Base-by-base conservation (phyloP, 2,329 filamentous ascomycete species). In the Cercospora janseana region DNA sequence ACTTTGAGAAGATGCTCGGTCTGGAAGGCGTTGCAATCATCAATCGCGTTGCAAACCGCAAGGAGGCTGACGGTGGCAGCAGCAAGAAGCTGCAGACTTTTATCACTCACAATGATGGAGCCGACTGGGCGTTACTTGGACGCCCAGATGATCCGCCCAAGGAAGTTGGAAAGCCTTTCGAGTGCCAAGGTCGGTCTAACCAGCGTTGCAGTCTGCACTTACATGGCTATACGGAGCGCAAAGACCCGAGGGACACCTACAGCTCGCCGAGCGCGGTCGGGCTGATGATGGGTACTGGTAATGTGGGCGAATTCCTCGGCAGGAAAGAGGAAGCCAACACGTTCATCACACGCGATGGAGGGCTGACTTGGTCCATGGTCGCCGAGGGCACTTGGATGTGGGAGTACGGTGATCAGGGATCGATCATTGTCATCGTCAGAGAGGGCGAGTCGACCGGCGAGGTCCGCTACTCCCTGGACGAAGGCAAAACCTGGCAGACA, bases 81-180 rank as follows among this genome's bases (percentile, higher is more conserved):
- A 75, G 78, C 32, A 98, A 98, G 77, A 85, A 83, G 66, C 77
- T 96, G 42, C 88, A 89, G 69, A 93, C 88, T 28, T 84, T 87
- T 75, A 96, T 98, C 64, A 95, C 90, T 1, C 93, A 98, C 72
- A 97, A 96, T 63, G 93, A 98, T 65, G 93, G 92, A 26, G 87
- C 87, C 0, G 82, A 91, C 66, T 98, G 93, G 93, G 77, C 77
- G 21, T 82, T 83, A 56, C 72, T 98, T 7, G 71, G 81, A 8
- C 84, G 89, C n/a, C 92, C 90, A 0, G 64, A 70, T 28, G 80
- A 82, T 59, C 84, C 55, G 9, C 52, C 92, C 60, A 75, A 79
- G 0, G 82, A 93, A 23, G 83, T 81, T 59, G 46, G 87, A 92
- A 60, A 68, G 75, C 31, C 46, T 2, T 94, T 86, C 64, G 69